A percentile compares a stretch with the other conserved stretches of the same genome.
Conservation (phyloP, 2,329 filamentous ascomycete species). For the Xylaria sp. region DNA sequence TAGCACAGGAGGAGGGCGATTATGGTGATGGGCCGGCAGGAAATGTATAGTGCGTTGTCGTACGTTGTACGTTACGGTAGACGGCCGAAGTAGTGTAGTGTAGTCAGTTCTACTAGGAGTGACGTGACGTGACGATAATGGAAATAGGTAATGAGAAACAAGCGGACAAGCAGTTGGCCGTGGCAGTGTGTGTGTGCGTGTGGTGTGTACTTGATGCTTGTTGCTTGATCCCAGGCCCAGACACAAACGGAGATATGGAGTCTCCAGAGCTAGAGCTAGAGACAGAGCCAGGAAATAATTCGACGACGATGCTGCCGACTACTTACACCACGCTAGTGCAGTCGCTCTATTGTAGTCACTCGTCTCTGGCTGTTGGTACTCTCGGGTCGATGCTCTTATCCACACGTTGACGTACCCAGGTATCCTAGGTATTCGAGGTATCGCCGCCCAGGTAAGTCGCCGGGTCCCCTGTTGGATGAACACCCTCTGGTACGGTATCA, state of each 20-base stretch:
- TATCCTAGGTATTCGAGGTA: neutral
- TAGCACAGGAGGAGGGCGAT: conserved; percentile 1
- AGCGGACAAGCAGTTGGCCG: neutral
- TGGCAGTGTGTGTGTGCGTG: conserved; percentile 1
- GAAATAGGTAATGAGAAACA: neutral
- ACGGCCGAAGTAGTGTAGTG: conserved; percentile 8
- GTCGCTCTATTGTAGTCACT: conserved; percentile 13
- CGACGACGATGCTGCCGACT: conserved; percentile 25
- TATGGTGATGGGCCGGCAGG: conserved; percentile 22
- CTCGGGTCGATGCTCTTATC: conserved; percentile 13
- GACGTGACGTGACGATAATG: neutral
- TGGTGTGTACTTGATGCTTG: conserved; percentile 5
- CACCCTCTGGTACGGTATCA: conserved; percentile 17
- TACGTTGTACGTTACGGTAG: conserved; percentile 31
- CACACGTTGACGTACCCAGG: conserved; percentile 23
- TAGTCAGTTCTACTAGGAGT: no score
- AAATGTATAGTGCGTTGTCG: conserved; percentile 29
- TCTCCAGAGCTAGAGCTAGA: neutral
- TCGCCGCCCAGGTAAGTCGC: neutral
- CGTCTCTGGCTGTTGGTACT: conserved; percentile 18
- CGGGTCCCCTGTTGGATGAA: conserved; percentile 29
- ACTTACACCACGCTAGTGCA: neutral
- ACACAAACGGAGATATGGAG: conserved; percentile 26
- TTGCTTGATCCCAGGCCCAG: conserved; percentile 28
- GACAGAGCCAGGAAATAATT: conserved; percentile 22